These are phyloP conservation scores for Beauveria brongniartii DNA, from an alignment of 2,329 filamentous ascomycete species.

Conservation along the genomic window DNA sequence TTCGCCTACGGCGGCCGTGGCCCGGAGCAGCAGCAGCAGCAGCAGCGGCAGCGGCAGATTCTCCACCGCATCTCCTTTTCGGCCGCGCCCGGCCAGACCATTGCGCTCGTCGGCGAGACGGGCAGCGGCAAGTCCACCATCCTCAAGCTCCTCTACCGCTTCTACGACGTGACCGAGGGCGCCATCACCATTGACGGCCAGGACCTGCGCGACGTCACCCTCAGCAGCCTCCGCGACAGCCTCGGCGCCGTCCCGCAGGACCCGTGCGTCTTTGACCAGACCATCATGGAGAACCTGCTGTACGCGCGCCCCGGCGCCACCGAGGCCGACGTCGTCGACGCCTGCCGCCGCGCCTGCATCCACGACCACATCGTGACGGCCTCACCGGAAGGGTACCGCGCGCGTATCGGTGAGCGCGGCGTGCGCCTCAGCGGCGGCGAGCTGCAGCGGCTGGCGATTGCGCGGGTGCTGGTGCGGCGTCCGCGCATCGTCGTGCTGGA, in stretches of 20 bases:
- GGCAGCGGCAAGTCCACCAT: slow-evolving; percentile 57
- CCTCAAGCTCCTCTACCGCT: slow-evolving; percentile 51
- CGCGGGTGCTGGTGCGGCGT: slow-evolving; percentile 26
- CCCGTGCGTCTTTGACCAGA: slow-evolving; percentile 54
- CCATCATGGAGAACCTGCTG: slow-evolving; percentile 55
- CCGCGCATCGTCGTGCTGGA: slow-evolving; percentile 31
- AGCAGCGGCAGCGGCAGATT: slow-evolving; percentile 38
- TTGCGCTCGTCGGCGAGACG: slow-evolving; percentile 55
- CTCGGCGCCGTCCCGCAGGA: slow-evolving; percentile 60
- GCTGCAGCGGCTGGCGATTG: slow-evolving; percentile 40
- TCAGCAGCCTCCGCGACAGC: slow-evolving; percentile 47
- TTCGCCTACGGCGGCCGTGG: slow-evolving; percentile 45
- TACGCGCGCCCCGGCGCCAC: slow-evolving; percentile 56
- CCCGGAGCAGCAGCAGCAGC: slow-evolving; percentile 30
- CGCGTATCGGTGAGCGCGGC: slow-evolving; percentile 39
- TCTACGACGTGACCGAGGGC: slow-evolving; percentile 49
- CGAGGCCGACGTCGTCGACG: slow-evolving; percentile 50
- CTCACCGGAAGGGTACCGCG: slow-evolving; percentile 45
- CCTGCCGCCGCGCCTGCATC: slow-evolving; percentile 53
- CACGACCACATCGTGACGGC: slow-evolving; percentile 54
- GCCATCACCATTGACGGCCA: slow-evolving; percentile 50
- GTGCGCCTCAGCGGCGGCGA: slow-evolving; percentile 43
- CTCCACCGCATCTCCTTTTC: slow-evolving; percentile 41
- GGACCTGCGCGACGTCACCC: slow-evolving; percentile 50
- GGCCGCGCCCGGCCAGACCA: slow-evolving; percentile 43